Percentiles rank a stretch among this genome's conserved stretches.
These are phyloP conservation scores for Entrophospora sp. DNA, from an alignment of 192 early-diverging fungal genomes.

Conservation along the genomic window DNA sequence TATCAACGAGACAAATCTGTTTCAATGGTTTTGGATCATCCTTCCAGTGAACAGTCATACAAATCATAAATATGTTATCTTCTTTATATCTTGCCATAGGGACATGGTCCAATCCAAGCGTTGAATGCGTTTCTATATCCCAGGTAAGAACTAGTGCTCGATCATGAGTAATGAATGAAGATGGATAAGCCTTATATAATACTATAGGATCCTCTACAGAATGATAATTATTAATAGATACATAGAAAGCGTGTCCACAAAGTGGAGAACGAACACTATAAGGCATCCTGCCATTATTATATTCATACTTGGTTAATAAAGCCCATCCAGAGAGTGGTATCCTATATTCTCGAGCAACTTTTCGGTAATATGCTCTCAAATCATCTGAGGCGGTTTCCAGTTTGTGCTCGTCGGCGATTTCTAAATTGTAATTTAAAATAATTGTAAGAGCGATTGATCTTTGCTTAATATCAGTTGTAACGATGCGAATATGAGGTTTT, in stretches of 20 bases:
- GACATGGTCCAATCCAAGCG: background rate
- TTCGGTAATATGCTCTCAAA: background rate
- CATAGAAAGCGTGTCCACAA: background rate
- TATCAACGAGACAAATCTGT: no score
- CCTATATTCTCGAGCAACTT: background rate
- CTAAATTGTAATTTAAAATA: background rate
- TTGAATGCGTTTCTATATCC: background rate
- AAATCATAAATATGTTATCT: background rate
- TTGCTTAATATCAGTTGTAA: background rate
- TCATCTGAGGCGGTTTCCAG: slow-evolving; percentile 14
- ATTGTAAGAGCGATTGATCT: background rate
- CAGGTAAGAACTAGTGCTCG: no score
- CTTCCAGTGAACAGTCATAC: no score
- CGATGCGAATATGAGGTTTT: background rate
- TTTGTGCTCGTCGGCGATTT: background rate
- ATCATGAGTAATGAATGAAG: no score
- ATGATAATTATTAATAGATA: background rate
- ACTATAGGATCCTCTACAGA: background rate
- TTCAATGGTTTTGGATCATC: no score
- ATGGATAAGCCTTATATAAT: background rate
- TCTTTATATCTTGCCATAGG: background rate
- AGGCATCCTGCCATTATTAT: no score
- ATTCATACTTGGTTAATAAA: background rate
- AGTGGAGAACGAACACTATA: no score
- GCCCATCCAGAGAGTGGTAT: background rate